Base-by-base conservation (phyloP, 805 yeast genomes). In the Ogataea philodendri region DNA sequence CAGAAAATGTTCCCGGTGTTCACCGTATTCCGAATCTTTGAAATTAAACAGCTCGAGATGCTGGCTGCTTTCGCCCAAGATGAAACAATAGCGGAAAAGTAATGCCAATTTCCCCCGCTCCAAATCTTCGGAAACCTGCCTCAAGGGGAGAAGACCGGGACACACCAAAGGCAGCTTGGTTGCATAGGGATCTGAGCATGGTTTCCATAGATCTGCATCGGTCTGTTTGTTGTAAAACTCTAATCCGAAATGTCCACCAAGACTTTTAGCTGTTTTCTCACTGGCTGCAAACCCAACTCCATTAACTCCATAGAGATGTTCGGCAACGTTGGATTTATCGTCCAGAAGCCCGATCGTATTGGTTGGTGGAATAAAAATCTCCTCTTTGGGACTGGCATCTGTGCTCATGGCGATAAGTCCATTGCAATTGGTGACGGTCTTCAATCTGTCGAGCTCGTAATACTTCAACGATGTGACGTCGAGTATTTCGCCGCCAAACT, bases 401-500 rank as follows among this genome's bases (percentile, higher is more conserved):
- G 20, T 21, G 13, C 20, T 16, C 33, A 35, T 27, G n/a, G 38
- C 35, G 13, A 41, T 17, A 4, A 41, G 32, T 11, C 46, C 52
- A 13, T 67, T 69, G 22, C 56, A 44, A 9, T 48, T 33, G 7
- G 67, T 49, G 13, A 52, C 35, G 15, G 22, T 21, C 9, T 39
- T 46, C n/a, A 65, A 57, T 20, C 44, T 42, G 3, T 59, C 52
- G 9, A 74, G 44, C 8, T 67, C 64, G 15, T 68, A 62, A 48
- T 63, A 80, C 16, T 61, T 55, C 30, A 67, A 64, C 32, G 67
- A 71, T 37, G 69, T 61, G 10, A 77, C 58, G 51, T 84, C 88
- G 29, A 82, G 55, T 4, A 84, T 50, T 45, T 82, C 83, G 4
- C 89, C 93, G 1, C 90, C 90, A 58, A 82, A 87, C 42, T 76